Evolutionary conservation across 495 filamentous ascomycete genomes (phyloP), one percentile per base, ranked within the genome.

Genomic region (Neurospora sp.): DNA sequence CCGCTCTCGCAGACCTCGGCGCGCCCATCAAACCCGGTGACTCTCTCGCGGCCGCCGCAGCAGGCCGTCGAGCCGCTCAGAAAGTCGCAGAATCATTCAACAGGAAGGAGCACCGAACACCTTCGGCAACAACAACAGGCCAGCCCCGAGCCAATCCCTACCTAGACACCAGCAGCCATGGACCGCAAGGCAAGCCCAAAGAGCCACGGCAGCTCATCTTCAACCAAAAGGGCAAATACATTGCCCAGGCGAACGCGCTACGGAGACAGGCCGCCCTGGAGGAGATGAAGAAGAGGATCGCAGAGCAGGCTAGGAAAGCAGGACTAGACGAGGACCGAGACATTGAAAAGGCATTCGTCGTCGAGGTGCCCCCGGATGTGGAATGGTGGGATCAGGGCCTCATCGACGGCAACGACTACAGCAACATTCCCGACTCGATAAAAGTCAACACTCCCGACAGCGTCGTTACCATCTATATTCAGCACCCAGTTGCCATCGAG

Each of bases 321-420:
- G 92, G 93, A 70, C 89, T 98, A 74, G 94, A 98, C 77, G 96
- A 98, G 77, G 94, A 96, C 76, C 82, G 93, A 69, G 91, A 95
- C 71, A 89, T 90, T 65, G 95, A 98, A 80, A 97, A 96, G 81
- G 90, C 91, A 39, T 98, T 94, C 77, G 78, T 94, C 12, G 88
- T 98, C n/a, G 89, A 93, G 73, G 87, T 86, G 39, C 95, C 96
- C 1, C 95, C 96, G 8, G 90, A 91, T 22, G 86, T 98, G 47
- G 96, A 99, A 81, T 99, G 96, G 96, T 98, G 96, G 96, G 96
- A 99, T 75, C 94, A 98, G 82, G 90, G 88, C 3, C 82, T 98
- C 8, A 86, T 97, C 35, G 87, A 90, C 53, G 92, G 90, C 20
- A 86, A 86, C 44, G 89, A 87, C 71, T 98, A 98, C 80, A 84